Evolutionary conservation across 1,284 basidiomycete species (phyloP), one percentile per base, ranked within the genome.

Genomic region (Pyrrhoderma lamaoense): DNA sequence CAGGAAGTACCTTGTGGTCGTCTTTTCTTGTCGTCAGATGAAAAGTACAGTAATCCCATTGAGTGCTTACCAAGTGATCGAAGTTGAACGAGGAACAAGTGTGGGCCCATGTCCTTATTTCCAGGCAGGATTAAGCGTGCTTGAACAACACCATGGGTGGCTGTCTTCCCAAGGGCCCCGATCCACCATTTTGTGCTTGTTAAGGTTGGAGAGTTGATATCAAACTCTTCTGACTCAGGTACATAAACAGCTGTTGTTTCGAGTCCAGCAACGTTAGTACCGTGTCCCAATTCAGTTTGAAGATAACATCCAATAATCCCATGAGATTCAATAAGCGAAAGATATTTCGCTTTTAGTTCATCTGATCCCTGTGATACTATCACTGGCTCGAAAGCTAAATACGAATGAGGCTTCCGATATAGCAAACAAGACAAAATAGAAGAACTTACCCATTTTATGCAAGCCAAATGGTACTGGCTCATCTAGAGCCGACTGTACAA

Each of bases 171-270:
- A 7, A 87, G 67, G 0, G 71, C 80, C 13, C 82, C 89, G 54
- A 86, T 77, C 89, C 89, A 92, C 88, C 89, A 92, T 63, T 92
- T 92, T 50, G 75, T 80, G 48, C 83, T 83, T 1, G 85, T 88
- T 42, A 89, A 61, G 0, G 82, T 84, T 0, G 89, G 88, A 0
- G 85, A 85, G 63, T 90, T 73, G 34, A 92, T 78, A 50, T 86
- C 79, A 57, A 91, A 91, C 60, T 86, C 80, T 53, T 77, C 69
- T 0, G 76, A 78, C n/a, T 74, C 72, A 0, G 78, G 75, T 31
- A 87, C 69, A 64, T 82, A 92, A 0, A 83, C 89, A 3, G 87
- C 85, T 0, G 82, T 89, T 0, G 89, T 91, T 65, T 92, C 89
- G 23, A 92, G 70, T 2, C 70, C 65, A 7, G 72, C 65, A 1